phyloP scores from a whole-genome alignment of 352 stramenopile species.

The Phytophthora colocasiae region DNA sequence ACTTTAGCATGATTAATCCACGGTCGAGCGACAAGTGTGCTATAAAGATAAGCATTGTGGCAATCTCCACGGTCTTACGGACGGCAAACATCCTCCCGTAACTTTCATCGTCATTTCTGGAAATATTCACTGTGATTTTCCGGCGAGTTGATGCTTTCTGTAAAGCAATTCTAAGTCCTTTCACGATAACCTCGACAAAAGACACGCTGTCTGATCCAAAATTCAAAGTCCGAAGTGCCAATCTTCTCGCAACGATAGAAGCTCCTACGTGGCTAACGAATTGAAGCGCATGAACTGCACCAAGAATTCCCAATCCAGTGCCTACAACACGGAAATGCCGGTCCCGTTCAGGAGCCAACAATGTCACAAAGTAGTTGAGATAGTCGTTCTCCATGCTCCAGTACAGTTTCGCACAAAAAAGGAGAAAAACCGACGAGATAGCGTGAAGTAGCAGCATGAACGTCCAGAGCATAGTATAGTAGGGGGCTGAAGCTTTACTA shows the following conservation, averaged over 20 bases:
- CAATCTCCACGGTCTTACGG: background rate
- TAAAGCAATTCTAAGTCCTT: no score
- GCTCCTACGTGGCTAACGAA: background rate
- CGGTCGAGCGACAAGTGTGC: conserved; percentile 43
- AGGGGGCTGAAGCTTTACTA: no score
- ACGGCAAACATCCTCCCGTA: background rate
- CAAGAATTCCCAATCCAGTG: background rate
- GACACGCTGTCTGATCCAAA: background rate
- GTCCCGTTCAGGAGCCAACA: background rate
- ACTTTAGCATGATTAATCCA: conserved; percentile 67
- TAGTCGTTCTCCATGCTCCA: conserved; percentile 1
- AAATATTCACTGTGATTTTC: background rate
- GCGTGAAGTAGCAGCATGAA: no score
- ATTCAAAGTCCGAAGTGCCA: background rate
- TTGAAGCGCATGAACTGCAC: background rate
- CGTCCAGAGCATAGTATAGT: no score
- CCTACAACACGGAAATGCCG: background rate
- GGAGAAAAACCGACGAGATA: no score
- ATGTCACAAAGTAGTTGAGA: background rate
- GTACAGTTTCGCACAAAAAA: background rate
- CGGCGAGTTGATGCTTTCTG: no score
- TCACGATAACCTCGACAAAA: background rate
- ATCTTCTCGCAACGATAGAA: background rate
- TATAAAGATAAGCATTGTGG: conserved; percentile 43
- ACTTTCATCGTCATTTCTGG: background rate